Percentiles rank a stretch among this genome's conserved stretches.
phyloP scores from a whole-genome alignment of 2,329 filamentous ascomycete species.

The Fusarium verrucosum region DNA sequence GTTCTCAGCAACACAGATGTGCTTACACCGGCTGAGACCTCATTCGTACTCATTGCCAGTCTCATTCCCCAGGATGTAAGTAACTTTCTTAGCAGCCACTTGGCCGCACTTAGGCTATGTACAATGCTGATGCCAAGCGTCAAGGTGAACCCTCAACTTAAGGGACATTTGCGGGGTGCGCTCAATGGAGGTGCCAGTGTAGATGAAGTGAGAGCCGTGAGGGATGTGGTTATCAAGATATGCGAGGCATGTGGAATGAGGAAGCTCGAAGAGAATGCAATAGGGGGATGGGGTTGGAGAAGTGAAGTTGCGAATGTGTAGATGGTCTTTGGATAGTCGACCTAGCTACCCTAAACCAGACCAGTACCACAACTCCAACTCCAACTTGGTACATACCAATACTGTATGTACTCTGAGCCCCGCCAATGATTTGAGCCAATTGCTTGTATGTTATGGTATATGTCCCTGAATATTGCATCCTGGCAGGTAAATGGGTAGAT shows the following conservation, averaged over 20 bases:
- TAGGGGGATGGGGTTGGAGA: conserved; percentile 44
- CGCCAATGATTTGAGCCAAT: background rate
- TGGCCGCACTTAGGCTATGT: background rate
- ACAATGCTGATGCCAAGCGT: conserved; percentile 2
- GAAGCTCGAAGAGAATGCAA: conserved; percentile 23
- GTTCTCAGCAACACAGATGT: conserved; percentile 41
- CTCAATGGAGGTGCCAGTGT: conserved; percentile 41
- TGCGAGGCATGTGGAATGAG: conserved; percentile 43
- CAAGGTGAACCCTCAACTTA: conserved; percentile 43
- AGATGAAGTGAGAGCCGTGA: conserved; percentile 42
- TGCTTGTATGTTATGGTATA: too few relatives aligned
- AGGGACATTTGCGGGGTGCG: conserved; percentile 41
- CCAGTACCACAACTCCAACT: background rate
- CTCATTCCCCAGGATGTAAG: conserved; percentile 45
- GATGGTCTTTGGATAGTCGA: background rate
- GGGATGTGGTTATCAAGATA: conserved; percentile 39
- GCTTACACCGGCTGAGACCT: conserved; percentile 39
- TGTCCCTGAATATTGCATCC: too few relatives aligned
- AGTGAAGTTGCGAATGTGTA: conserved; percentile 41
- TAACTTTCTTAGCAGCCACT: background rate
- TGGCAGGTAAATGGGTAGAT: too few relatives aligned
- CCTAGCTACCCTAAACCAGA: conserved; percentile 1
- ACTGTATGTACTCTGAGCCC: too few relatives aligned
- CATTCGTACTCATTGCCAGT: conserved; percentile 42
- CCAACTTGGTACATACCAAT: background rate